Evolutionary conservation across 139 green algal genomes (phyloP).

Genomic region (Astrephomene gubernaculifera): DNA sequence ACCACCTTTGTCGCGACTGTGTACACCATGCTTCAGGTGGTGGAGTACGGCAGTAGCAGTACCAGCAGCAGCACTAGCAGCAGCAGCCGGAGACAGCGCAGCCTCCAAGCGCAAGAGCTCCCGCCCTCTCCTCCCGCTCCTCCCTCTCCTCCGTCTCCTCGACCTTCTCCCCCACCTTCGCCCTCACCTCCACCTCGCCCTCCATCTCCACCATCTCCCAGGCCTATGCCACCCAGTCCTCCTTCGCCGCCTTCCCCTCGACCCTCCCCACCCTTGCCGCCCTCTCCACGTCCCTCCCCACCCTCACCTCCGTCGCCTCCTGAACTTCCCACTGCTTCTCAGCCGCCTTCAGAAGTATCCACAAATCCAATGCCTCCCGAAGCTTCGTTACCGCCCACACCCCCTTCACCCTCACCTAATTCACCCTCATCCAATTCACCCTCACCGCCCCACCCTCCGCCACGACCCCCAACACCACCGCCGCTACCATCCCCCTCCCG

Average conservation of each 20-base stretch:
- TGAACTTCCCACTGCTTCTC: neutral
- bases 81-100: too few species aligned
- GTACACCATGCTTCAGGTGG: neutral
- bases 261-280: neutral
- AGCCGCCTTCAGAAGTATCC: neutral
- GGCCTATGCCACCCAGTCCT: neutral
- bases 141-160: neutral
- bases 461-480: too few species aligned
- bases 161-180: neutral
- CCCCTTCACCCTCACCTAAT: neutral
- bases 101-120: too few species aligned
- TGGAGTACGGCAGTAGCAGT: neutral
- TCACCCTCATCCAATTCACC: too few species aligned
- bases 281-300: neutral
- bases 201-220: neutral
- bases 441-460: too few species aligned
- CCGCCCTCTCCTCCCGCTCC: neutral
- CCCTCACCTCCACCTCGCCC: neutral
- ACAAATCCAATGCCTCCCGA: neutral
- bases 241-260: neutral
- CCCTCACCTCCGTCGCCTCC: neutral
- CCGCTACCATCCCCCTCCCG: too few species aligned
- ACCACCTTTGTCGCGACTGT: constrained; percentile 23
- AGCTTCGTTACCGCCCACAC: neutral
- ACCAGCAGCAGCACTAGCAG: neutral